Conservation (phyloP, 78 protist genomes). For the Polysphondylium violaceum region DNA sequence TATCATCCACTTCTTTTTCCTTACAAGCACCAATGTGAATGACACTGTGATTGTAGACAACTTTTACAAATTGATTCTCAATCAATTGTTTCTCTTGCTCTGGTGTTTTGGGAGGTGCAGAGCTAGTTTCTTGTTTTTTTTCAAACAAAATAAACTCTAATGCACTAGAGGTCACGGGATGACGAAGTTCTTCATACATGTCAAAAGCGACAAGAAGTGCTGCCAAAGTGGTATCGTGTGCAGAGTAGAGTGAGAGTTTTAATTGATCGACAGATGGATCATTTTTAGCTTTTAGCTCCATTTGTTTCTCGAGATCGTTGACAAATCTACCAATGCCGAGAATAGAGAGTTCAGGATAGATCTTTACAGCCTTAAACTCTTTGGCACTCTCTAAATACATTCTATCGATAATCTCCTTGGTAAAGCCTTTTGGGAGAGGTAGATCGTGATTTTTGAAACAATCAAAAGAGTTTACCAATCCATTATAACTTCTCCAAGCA, state of each 20-base stretch:
- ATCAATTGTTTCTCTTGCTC: not conserved
- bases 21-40: slow-evolving; percentile 47
- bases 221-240: slow-evolving; percentile 69
- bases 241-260: slow-evolving; percentile 56
- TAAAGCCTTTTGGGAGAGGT: slow-evolving; percentile 67
- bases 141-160: slow-evolving; percentile 53
- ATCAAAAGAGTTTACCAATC: slow-evolving; percentile 62
- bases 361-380: slow-evolving; percentile 13
- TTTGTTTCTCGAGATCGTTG: slow-evolving; percentile 20
- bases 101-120: not conserved
- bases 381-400: slow-evolving; percentile 65
- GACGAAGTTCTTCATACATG: slow-evolving; percentile 48
- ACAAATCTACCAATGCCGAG: slow-evolving; percentile 66
- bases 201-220: slow-evolving; percentile 61
- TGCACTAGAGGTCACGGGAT: slow-evolving; percentile 53
- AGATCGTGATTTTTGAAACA: slow-evolving; percentile 66
- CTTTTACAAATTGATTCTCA: slow-evolving; percentile 52
- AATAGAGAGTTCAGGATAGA: slow-evolving; percentile 24
- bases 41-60: slow-evolving; percentile 42
- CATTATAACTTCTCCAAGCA: slow-evolving; percentile 46
- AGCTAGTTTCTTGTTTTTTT: not conserved
- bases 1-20: slow-evolving; percentile 58
- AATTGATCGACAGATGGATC: slow-evolving; percentile 1
- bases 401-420: slow-evolving; percentile 30
- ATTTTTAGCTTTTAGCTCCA: slow-evolving; percentile 1